Evolutionary conservation across 352 stramenopile species (phyloP), one percentile per base, ranked within the genome.

Genomic region (Pythium rhizo-oryzae): DNA sequence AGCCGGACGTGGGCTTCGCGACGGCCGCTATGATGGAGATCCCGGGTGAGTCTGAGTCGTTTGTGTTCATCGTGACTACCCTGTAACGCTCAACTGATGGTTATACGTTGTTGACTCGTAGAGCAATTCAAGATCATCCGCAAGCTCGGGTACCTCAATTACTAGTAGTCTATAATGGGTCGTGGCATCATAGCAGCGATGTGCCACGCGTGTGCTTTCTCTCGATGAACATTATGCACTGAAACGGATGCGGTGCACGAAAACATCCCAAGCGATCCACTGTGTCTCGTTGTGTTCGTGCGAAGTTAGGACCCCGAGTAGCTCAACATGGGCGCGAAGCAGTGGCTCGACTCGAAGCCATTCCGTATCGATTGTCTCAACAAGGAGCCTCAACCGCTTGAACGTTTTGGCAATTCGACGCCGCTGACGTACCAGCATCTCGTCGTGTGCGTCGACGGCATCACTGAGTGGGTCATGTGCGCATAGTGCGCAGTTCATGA

Each of bases 11-110:
- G 23, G 79, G 73, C 25, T 91, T 95, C 63, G 87, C 85, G 3
- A 85, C 82, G 5, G 76, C 77, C 15, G 84, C 85, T 7, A 64
- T 95, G 41, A 86, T 87, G 70, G 80, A 92, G 54, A 83, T 93
- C 53, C 84, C 81, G 62, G 79, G 74, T 79, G 37, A 4, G 37
- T 43, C 68, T 21, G 43, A 24, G 23, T 7, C 8, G 23, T 9
- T 15, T 8, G 11, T 59, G 13, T 18, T 28, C 47, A 25, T 24
- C 9, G 2, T 9, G 12, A 19, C 19, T 53, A 13, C 9, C 8
- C 19, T 53, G 46, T 3, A 9, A 30, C n/a, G 46, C 19, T 28
- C 9, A 11, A 6, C 47, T 54, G 7, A 54, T n/a, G 1, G 18
- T 39, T 56, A 3, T 4, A 56, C 44, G 9, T 3, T 39, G 5